phyloP scores from a whole-genome alignment of 768 basidiomycete genomes.

The Infundibulicybe gibba region DNA sequence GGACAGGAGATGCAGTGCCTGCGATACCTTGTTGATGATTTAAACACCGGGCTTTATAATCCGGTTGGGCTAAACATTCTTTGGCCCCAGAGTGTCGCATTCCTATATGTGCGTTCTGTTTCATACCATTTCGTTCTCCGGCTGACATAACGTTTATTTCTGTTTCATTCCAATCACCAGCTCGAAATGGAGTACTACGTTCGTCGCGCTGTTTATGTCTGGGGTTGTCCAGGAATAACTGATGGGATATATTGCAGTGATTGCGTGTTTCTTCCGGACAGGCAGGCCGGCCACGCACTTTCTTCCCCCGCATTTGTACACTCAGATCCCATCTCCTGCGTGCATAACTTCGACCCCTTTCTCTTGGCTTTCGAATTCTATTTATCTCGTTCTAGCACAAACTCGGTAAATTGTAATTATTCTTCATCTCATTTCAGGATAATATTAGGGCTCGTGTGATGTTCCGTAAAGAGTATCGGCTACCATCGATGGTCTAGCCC shows the following conservation, averaged over 20 bases:
- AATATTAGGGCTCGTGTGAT: too few species aligned
- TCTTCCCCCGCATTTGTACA: too few species aligned
- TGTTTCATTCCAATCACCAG: constrained; percentile 31
- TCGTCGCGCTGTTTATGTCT: constrained; percentile 27
- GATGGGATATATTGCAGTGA: neutral
- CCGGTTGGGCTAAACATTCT: constrained; percentile 84
- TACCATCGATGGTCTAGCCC: too few species aligned
- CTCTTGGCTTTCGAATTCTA: too few species aligned
- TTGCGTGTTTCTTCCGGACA: too few species aligned
- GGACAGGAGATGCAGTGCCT: constrained; percentile 76
- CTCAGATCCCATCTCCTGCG: too few species aligned
- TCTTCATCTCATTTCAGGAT: too few species aligned
- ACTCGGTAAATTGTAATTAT: too few species aligned
- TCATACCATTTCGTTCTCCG: constrained; percentile 7
- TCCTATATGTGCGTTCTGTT: constrained; percentile 77
- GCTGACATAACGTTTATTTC: constrained; percentile 6
- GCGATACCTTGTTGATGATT: constrained; percentile 53
- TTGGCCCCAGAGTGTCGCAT: constrained; percentile 82
- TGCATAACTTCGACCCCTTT: too few species aligned
- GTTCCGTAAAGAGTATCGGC: too few species aligned
- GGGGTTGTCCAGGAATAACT: neutral
- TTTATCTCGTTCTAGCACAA: too few species aligned
- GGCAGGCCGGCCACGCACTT: too few species aligned
- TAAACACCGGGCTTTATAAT: constrained; percentile 78
- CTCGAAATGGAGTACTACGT: constrained; percentile 96